Evolutionary conservation across 805 yeast species (phyloP).

Genomic region (Spathaspora hagerdaliae): DNA sequence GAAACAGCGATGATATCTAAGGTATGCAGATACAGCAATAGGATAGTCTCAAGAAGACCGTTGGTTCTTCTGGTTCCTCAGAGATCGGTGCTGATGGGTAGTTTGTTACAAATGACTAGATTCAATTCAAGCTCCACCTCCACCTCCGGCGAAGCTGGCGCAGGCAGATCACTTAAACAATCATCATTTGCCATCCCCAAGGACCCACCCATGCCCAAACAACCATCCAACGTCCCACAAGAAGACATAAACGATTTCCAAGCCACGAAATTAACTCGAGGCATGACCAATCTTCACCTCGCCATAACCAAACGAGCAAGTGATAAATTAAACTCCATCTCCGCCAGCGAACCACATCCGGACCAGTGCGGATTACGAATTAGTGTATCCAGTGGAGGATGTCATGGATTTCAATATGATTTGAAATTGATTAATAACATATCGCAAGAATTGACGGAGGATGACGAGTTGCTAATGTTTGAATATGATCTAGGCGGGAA

Average conservation of each 20-base stretch:
- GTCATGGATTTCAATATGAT: constrained; percentile 95
- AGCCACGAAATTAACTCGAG: constrained; percentile 30
- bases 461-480: constrained; percentile 46
- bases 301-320: constrained; percentile 49
- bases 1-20: neutral
- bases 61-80: too few relatives aligned
- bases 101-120: too few relatives aligned
- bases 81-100: too few relatives aligned
- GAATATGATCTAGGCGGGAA: constrained; percentile 47
- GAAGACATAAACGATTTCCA: constrained; percentile 27
- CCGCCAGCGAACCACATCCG: constrained; percentile 51
- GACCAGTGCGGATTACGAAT: constrained; percentile 60
- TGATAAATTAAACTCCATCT: constrained; percentile 49
- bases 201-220: constrained; percentile 6
- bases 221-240: constrained; percentile 15
- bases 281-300: constrained; percentile 33
- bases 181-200: constrained; percentile 28
- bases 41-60: neutral
- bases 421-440: constrained; percentile 52
- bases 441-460: constrained; percentile 28
- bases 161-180: constrained; percentile 19
- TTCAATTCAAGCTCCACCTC: neutral
- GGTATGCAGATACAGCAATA: neutral
- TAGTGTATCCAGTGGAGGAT: constrained; percentile 91
- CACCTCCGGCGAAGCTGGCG: constrained; percentile 1